Evolutionary conservation across 768 basidiomycete species (phyloP), one percentile per base, ranked within the genome.

Genomic region (Russula vinacea): DNA sequence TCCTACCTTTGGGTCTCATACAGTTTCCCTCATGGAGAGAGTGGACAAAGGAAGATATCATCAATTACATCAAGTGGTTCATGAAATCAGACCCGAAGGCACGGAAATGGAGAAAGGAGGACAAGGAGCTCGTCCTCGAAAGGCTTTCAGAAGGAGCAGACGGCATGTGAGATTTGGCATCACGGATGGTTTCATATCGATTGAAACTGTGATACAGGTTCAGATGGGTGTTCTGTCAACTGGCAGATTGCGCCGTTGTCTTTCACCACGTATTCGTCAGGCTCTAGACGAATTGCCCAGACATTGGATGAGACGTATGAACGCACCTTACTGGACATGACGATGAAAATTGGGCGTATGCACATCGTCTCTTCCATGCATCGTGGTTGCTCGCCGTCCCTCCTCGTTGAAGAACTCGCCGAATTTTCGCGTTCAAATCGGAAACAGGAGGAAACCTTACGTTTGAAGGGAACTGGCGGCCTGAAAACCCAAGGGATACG

Each of bases 271-370:
- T 13, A 35, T 54, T 9, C 26, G 19, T 5, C 9, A 1, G 9
- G 24, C 26, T 7, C 40, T 56, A 5, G 24, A 56, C 16, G 56
- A 29, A 44, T n/a, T 56, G 17, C 56, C 52, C 2, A 11, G 8
- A 44, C 56, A 2, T 56, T 56, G 29, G 40, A 56, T 29, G 40
- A 32, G 11, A 56, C 56, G 2, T 56, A 42, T 10, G 56, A 56
- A 19, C 56, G 40, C 4, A n/a, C 40, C 3, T 32, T 56, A n/a
- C 17, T 19, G 5, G 17, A 32, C 9, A 56, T 56, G 4, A 56
- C 14, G 8, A 56, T 5, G 26, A 42, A 9, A 56, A 44, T 19
- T 29, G 39, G 55, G 24, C 6, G 4, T 56, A 26, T 19, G 56
- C 56, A 0, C 26, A 42, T 19, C 24, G 39, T 5, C 29, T 56